These are phyloP conservation scores for Annulohypoxylon truncatum DNA, from an alignment of 2,329 filamentous ascomycete genomes.

Conservation along the genomic window DNA sequence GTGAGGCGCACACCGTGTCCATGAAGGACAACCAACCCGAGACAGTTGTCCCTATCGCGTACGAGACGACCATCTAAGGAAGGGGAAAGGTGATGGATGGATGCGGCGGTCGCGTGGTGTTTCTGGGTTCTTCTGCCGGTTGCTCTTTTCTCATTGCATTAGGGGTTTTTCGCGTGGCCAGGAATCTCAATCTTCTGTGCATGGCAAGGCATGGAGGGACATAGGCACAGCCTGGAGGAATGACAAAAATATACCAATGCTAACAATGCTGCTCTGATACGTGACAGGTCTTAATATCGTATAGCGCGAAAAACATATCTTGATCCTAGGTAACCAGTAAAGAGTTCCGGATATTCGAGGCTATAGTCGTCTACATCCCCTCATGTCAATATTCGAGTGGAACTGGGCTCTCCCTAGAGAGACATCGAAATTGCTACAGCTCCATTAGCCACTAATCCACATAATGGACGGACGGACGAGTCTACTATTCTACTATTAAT, in stretches of 20 bases:
- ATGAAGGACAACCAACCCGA: conserved; percentile 86
- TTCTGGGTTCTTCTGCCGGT: conserved; percentile 48
- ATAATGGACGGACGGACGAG: no score
- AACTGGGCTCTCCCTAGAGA: neutral
- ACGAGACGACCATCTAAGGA: conserved; percentile 95
- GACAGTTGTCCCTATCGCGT: conserved; percentile 90
- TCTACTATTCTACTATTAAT: no score
- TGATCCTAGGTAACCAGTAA: neutral
- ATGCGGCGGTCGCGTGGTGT: conserved; percentile 42
- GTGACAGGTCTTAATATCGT: conserved; percentile 8
- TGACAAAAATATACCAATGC: conserved; percentile 47
- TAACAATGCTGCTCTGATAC: conserved; percentile 21
- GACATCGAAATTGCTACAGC: neutral
- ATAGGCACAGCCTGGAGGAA: conserved; percentile 46
- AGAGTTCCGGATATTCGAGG: no score
- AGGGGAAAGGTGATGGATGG: neutral
- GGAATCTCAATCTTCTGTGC: conserved; percentile 46
- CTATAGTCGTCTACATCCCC: neutral
- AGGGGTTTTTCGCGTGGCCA: conserved; percentile 47
- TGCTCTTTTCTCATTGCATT: conserved; percentile 50
- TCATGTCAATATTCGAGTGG: neutral
- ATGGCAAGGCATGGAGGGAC: conserved; percentile 44
- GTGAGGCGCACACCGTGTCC: conserved; percentile 82
- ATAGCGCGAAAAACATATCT: no score
- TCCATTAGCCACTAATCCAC: no score